Base-by-base conservation (phyloP, 2,329 filamentous ascomycete species). In the Peltaster fructicola region DNA sequence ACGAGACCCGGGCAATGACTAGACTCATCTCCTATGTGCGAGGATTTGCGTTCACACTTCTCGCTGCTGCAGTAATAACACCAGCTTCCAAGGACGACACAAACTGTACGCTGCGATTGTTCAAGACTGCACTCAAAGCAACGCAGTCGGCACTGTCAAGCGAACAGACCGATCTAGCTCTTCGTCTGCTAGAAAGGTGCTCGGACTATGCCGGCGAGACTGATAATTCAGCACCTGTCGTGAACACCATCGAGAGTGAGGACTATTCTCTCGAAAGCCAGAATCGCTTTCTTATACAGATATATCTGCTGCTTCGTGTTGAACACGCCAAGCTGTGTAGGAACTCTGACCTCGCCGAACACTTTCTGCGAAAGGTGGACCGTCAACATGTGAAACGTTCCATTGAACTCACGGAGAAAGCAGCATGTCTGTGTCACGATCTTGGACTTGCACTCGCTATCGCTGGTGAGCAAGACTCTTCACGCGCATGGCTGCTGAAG, bases 301-400 rank as follows among this genome's bases (percentile, higher is more conserved):
- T 80, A 34, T 82, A 78, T 37, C 61, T 70, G 19, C 61, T 70
- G 4, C 47, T 81, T 30, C 63, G 77, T 15, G 69, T 69, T 17
- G 60, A 63, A 15, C 47, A 88, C 48, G 80, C 81, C 51, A 91
- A 74, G 71, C 69, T 71, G 38, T 72, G 82, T 41, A 60, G 67
- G 19, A 66, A 73, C 19, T 57, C 76, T 8, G 76, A 85, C 29
- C 64, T 82, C 23, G 78, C 79, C 14, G 79, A 91, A 27, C 69
- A 80, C 46, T 69, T 88, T 59, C 84, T 74, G 47, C 50, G 50
- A 17, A 77, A 77, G 38, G 50, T 68, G 22, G 38, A 52, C 32
- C n/a, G 47, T 38, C 17, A 41, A 39, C 12, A 39, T 25, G 26
- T 43, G 1, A 44, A 66, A 2, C 60, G 71, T 20, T 47, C 61